A percentile compares a stretch with the other conserved stretches of the same genome.
Evolutionary conservation across 164 flowering plant species (phyloP).

Genomic region (Chimonanthus salicifolius): DNA sequence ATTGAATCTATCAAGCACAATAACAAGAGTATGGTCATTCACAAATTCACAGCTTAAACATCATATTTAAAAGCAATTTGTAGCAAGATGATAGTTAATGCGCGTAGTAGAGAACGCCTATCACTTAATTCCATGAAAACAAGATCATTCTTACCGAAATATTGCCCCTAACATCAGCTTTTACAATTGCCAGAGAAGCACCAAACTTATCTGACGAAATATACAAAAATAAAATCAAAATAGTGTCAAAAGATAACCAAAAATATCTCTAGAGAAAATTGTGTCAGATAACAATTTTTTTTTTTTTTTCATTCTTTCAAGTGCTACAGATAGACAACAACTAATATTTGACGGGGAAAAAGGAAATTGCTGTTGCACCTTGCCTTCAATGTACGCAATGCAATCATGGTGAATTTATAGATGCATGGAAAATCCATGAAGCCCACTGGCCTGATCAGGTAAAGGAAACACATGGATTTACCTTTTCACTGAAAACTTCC

Average conservation of each 20-base stretch:
- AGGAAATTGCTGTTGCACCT: too few species aligned
- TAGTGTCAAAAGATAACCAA: background rate
- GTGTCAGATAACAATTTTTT: background rate
- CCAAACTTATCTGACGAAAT: slow-evolving; percentile 73
- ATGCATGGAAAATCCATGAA: background rate
- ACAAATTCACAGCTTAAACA: background rate
- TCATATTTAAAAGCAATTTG: background rate
- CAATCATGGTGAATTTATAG: background rate
- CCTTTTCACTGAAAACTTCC: too few species aligned
- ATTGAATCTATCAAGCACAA: background rate
- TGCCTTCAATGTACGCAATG: too few species aligned
- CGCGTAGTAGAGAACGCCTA: background rate
- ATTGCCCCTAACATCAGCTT: slow-evolving; percentile 80
- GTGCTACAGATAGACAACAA: too few species aligned
- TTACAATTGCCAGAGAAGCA: slow-evolving; percentile 80
- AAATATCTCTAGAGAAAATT: background rate
- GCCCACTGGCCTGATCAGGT: too few species aligned
- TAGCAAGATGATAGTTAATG: background rate
- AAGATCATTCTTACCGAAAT: slow-evolving; percentile 43
- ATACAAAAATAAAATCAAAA: background rate
- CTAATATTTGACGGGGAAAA: too few species aligned
- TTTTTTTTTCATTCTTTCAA: background rate
- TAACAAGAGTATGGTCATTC: background rate
- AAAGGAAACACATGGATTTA: too few species aligned
- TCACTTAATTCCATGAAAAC: background rate